Base-by-base conservation (phyloP, 768 basidiomycete species). In the Leccinum imitatum region DNA sequence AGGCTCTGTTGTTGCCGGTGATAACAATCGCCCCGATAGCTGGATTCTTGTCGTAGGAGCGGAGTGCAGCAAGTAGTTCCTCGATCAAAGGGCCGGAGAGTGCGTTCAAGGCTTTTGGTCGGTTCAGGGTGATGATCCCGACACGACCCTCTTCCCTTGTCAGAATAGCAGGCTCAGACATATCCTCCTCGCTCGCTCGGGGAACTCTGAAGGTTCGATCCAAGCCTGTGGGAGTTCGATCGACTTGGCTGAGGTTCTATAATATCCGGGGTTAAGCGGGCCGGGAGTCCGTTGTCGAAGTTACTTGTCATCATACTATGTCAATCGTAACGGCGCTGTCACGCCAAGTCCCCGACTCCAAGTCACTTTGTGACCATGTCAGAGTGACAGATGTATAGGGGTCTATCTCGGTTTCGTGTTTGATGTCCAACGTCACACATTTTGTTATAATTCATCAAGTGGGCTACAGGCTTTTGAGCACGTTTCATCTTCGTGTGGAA, bases 101-200 rank as follows among this genome's bases (percentile, higher is more conserved):
- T 10, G 96, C 95, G 70, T 96, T 97, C 60, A 95, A 77, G 9
- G 87, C 87, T 66, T 90, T 92, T 8, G 93, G 93, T 37, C 93
- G 80, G 76, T 95, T 94, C 65, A 96, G 79, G 41, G 87, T 91
- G 66, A 95, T 87, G 67, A 95, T 57, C 31, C 72, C 72, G 17
- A 73, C 72, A 4, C 63, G 66, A n/a, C 58, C 58, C 10, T 63
- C 59, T 57, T 65, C 64, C 2, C 59, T 61, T 2, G 71, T 64
- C 4, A 72, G 56, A 37, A 73, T 64, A 3, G 56, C 54, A 15
- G 68, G 59, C 41, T 66, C 70, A 4, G 67, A 67, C 71, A 71
- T 71, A 17, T 19, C n/a, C 13, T 51, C 13, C 8, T 58, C 7
- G 52, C 2, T 58, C 7, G 52, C 6, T 54, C 27, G 23, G 35